Percentiles rank a stretch among this genome's conserved stretches.
Conservation (phyloP, 2,329 filamentous ascomycete genomes). For the Teratosphaeria nubilosa region DNA sequence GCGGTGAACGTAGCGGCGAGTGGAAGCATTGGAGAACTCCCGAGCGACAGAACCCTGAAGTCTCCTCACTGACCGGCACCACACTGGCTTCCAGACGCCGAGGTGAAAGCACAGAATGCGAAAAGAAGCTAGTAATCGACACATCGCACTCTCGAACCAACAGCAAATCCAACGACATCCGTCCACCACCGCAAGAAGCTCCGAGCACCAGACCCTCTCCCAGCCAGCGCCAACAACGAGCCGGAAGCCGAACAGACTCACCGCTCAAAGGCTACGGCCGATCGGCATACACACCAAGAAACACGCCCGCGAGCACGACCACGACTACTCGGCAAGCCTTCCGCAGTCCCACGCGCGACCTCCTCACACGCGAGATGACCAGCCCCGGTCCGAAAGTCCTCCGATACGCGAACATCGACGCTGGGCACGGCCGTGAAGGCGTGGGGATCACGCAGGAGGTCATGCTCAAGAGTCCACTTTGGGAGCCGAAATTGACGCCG, state of each 20-base stretch:
- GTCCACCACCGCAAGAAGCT: not conserved
- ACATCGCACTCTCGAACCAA: conserved; percentile 10
- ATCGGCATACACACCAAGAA: not conserved
- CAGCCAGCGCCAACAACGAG: not conserved
- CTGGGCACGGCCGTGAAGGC: not conserved
- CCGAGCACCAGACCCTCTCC: not conserved
- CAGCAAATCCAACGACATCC: conserved; percentile 4
- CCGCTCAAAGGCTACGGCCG: conserved; percentile 23
- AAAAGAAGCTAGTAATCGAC: conserved; percentile 25
- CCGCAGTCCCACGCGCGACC: not conserved
- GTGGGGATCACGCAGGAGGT: not conserved
- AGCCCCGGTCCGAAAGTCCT: conserved; percentile 6
- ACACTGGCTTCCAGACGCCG: conserved; percentile 29
- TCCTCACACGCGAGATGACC: conserved; percentile 10
- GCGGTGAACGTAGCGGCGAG: not conserved
- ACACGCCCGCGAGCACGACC: not conserved
- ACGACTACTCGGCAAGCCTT: not conserved
- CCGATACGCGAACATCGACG: not conserved
- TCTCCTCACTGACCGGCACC: conserved; percentile 13
- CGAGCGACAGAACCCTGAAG: conserved; percentile 6
- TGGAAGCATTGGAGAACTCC: conserved; percentile 3
- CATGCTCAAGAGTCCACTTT: conserved; percentile 36
- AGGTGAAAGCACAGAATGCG: conserved; percentile 16
- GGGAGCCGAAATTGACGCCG: conserved; percentile 57
- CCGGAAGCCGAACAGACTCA: conserved; percentile 8